Evolutionary conservation across 2,329 filamentous ascomycete genomes (phyloP), one percentile per base, ranked within the genome.

Genomic region (Scortechinia acanthostroma): DNA sequence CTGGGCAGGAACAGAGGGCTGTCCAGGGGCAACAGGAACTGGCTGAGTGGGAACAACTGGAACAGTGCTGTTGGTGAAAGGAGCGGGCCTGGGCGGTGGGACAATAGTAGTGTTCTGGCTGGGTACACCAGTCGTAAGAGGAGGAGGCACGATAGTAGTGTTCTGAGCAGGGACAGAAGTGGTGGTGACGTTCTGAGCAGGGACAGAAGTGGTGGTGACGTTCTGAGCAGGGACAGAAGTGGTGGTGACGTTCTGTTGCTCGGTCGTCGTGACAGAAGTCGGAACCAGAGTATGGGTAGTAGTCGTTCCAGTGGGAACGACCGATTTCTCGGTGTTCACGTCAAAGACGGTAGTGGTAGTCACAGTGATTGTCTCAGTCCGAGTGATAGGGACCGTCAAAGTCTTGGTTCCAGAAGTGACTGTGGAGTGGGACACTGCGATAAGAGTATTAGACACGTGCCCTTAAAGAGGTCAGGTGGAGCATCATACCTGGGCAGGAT

Each of bases 361-460:
- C n/a, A n/a, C n/a, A n/a, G n/a, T n/a, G n/a, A n/a, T n/a, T n/a
- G 58, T 62, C 45, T 60, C 50, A 44, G 53, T 58, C 51, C 51
- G 30, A 22, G 59, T 62, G 44, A 62, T 51, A 4, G 58, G 59
- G 25, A 61, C 45, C 25, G 53, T 57, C 3, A 44, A 46, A 46
- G 54, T 57, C 50, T 47, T 46, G 25, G 49, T 54, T 28, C 59
- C 59, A 49, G 54, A 54, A 49, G 57, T 59, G 48, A 58, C 49
- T 43, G 51, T 48, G 19, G 57, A 52, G 16, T 51, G 50, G 46
- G 57, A 55, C 45, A 60, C 58, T 57, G 20, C n/a, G n/a, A 45
- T 44, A 22, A 13, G 4, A 42, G 22, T 23, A n/a, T 30, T 30
- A 30, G 42, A 22, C n/a, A 30, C 10, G n/a, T 10, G n/a, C n/a